These are phyloP conservation scores for Fomitiporia mediterranea DNA, from an alignment of 1,284 basidiomycete species.

Conservation along the genomic window DNA sequence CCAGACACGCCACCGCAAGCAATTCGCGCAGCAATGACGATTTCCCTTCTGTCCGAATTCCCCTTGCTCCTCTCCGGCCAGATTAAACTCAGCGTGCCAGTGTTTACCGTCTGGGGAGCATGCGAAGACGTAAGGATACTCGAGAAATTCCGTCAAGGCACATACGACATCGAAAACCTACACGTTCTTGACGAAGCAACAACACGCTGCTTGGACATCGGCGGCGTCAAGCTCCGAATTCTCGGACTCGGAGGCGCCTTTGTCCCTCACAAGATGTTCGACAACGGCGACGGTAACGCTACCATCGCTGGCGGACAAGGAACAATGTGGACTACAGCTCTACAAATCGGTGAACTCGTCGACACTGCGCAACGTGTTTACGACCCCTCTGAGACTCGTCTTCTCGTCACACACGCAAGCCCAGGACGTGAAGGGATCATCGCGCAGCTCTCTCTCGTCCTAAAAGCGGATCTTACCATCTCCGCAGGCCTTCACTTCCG, in stretches of 20 bases:
- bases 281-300: slow-evolving; percentile 90
- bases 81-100: slow-evolving; percentile 85
- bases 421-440: slow-evolving; percentile 93
- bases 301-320: slow-evolving; percentile 98
- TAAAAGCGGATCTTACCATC: slow-evolving; percentile 93
- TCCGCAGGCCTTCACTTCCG: slow-evolving; percentile 97
- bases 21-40: slow-evolving; percentile 64
- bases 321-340: slow-evolving; percentile 98
- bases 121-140: slow-evolving; percentile 94
- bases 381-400: slow-evolving; percentile 89
- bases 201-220: slow-evolving; percentile 85
- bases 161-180: slow-evolving; percentile 82
- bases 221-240: slow-evolving; percentile 88
- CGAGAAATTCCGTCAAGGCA: slow-evolving; percentile 85
- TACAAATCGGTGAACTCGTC: slow-evolving; percentile 97
- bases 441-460: slow-evolving; percentile 81
- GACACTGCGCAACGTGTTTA: slow-evolving; percentile 95
- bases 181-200: slow-evolving; percentile 94
- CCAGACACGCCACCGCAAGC: slow-evolving; percentile 55
- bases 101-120: slow-evolving; percentile 96
- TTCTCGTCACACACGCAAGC: slow-evolving; percentile 90
- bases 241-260: slow-evolving; percentile 95
- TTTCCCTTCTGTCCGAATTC: slow-evolving; percentile 86
- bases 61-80: slow-evolving; percentile 86
- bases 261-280: slow-evolving; percentile 95